These are phyloP conservation scores for Pichia sp. DNA, from an alignment of 1,139 yeast species.

Conservation along the genomic window DNA sequence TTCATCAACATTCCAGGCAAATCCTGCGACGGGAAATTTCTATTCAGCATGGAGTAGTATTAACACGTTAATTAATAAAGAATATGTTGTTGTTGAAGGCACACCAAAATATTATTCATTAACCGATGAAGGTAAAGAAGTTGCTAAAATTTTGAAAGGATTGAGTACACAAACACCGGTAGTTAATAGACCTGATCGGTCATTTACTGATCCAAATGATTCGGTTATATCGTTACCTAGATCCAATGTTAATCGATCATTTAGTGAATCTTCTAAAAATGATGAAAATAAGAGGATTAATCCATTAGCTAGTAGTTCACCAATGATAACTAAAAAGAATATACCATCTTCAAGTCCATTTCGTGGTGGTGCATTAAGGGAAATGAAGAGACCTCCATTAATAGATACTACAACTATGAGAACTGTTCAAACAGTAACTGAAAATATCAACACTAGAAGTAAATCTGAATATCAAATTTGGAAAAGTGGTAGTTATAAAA, in stretches of 20 bases:
- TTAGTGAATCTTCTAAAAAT: background rate
- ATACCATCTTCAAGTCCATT: constrained; percentile 9
- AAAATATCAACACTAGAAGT: background rate
- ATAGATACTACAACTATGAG: constrained; percentile 2
- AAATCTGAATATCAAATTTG: constrained; percentile 36
- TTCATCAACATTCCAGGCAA: constrained; percentile 57
- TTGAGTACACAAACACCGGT: constrained; percentile 33
- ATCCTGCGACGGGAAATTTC: constrained; percentile 55
- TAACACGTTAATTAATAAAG: constrained; percentile 57
- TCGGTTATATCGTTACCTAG: no score
- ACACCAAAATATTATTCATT: constrained; percentile 57
- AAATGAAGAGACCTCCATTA: background rate
- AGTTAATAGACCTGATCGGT: background rate
- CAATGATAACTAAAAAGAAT: background rate
- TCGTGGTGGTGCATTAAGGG: constrained; percentile 4
- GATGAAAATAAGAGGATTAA: background rate
- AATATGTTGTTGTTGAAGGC: constrained; percentile 52
- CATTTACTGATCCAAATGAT: no score
- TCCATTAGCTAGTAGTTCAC: constrained; percentile 13
- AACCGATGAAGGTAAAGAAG: constrained; percentile 64
- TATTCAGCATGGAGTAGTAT: constrained; percentile 79
- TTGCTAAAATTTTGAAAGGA: constrained; percentile 54
- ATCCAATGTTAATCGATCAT: background rate
- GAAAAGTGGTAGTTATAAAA: constrained; percentile 49
- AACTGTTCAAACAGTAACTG: background rate